phyloP scores from a whole-genome alignment of 169 alveolate species.

The Perkinsus marinus region DNA sequence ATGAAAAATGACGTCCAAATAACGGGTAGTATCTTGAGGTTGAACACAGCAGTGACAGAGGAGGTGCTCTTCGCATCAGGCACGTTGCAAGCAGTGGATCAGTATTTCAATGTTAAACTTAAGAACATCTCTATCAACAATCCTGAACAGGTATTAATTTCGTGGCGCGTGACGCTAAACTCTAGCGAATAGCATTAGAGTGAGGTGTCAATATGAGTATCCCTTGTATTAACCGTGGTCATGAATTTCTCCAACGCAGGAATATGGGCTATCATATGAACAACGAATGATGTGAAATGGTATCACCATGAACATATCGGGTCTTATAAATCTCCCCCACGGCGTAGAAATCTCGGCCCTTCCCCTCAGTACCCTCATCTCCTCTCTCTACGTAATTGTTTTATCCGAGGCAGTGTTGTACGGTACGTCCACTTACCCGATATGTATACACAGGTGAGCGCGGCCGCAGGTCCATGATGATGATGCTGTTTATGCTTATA shows the following conservation, averaged over 20 bases:
- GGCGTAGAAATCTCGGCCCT: too few species aligned
- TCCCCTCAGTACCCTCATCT: neutral
- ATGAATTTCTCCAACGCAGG: too few species aligned
- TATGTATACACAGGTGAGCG: conserved; percentile 60
- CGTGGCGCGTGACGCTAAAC: neutral
- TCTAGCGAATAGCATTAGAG: too few species aligned
- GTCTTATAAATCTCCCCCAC: too few species aligned
- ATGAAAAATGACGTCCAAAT: conserved; percentile 79
- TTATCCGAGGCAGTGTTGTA: conserved; percentile 87
- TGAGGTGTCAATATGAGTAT: too few species aligned
- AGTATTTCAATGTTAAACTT: conserved; percentile 74
- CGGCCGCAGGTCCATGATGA: conserved; percentile 50
- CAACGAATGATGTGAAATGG: too few species aligned
- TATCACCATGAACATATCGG: too few species aligned
- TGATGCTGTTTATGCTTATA: neutral
- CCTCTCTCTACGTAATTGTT: conserved; percentile 70
- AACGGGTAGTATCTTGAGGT: conserved; percentile 42
- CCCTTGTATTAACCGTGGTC: too few species aligned
- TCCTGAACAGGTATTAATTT: conserved; percentile 31
- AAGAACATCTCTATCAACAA: conserved; percentile 72
- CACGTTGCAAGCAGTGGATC: conserved; percentile 75
- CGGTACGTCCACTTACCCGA: conserved; percentile 82
- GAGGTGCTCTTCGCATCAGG: neutral
- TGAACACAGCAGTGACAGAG: too few species aligned
- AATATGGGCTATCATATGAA: too few species aligned